These are phyloP conservation scores for Camelina laxa DNA, from an alignment of 345 rosid species.

Conservation along the genomic window DNA sequence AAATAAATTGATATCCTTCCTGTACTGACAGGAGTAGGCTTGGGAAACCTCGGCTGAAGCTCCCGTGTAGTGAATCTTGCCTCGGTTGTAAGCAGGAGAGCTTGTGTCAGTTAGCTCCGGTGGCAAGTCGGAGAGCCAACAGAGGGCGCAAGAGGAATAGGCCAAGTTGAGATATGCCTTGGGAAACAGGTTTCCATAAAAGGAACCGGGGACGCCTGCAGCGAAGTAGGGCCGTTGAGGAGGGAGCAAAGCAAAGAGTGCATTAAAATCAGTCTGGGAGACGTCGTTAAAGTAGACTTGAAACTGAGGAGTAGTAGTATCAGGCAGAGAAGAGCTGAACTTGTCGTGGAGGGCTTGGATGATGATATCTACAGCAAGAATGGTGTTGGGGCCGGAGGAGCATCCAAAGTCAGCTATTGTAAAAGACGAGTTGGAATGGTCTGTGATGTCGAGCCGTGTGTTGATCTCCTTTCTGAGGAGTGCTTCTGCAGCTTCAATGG, in stretches of 20 bases:
- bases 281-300: conserved; percentile 59
- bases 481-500: conserved; percentile 43
- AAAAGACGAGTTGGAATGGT: conserved; percentile 9
- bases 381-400: conserved; percentile 54
- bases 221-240: conserved; percentile 35
- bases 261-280: conserved; percentile 51
- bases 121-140: conserved; percentile 49
- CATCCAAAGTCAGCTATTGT: conserved; percentile 46
- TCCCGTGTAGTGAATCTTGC: conserved; percentile 47
- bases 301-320: conserved; percentile 35
- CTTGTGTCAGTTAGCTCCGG: conserved; percentile 34
- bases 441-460: conserved; percentile 19
- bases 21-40: conserved; percentile 48
- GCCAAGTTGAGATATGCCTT: conserved; percentile 43
- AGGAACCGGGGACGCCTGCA: conserved; percentile 52
- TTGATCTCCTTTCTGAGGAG: conserved; percentile 32
- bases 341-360: conserved; percentile 39
- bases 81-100: conserved; percentile 51
- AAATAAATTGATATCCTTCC: conserved; percentile 47
- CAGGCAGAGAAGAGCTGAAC: conserved; percentile 7
- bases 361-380: conserved; percentile 47
- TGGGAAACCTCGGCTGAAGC: conserved; percentile 41
- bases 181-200: conserved; percentile 48
- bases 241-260: conserved; percentile 52
- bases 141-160: conserved; percentile 47